Evolutionary conservation across 23 red algal genomes (phyloP).

Genomic region (Gracilariopsis chorda): DNA sequence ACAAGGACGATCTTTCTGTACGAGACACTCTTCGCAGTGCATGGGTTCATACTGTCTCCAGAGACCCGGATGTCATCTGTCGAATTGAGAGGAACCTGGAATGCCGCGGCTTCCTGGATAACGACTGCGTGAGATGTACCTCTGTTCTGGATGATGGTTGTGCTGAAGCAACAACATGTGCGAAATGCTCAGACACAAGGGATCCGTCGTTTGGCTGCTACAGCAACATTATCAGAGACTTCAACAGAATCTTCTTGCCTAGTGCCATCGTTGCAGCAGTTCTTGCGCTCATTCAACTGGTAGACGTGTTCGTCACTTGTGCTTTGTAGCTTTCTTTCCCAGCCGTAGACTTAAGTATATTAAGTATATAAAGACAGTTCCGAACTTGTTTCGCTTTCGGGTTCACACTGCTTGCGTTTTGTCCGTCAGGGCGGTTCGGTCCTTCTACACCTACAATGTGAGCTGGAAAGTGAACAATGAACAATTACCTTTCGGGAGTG

Average conservation of each 20-base stretch:
- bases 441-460: no score
- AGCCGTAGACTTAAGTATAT: no score
- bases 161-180: not conserved
- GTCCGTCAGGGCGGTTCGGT: no score
- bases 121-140: slow-evolving; percentile 17
- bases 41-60: slow-evolving; percentile 11
- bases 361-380: no score
- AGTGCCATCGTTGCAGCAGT: not conserved
- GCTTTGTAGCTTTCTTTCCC: no score
- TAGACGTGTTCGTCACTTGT: slow-evolving; percentile 6
- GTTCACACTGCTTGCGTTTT: no score
- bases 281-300: not conserved
- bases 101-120: slow-evolving; percentile 49
- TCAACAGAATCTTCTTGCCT: slow-evolving; percentile 12
- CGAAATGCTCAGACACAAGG: not conserved
- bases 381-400: no score
- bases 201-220: not conserved
- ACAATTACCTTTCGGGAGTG: no score
- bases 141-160: not conserved
- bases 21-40: not conserved
- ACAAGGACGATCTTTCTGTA: not conserved
- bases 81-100: not conserved
- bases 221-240: not conserved
- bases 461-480: no score
- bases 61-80: not conserved